Evolutionary conservation across 1,284 basidiomycete genomes (phyloP).

Genomic region (Irpex rosettiformis): DNA sequence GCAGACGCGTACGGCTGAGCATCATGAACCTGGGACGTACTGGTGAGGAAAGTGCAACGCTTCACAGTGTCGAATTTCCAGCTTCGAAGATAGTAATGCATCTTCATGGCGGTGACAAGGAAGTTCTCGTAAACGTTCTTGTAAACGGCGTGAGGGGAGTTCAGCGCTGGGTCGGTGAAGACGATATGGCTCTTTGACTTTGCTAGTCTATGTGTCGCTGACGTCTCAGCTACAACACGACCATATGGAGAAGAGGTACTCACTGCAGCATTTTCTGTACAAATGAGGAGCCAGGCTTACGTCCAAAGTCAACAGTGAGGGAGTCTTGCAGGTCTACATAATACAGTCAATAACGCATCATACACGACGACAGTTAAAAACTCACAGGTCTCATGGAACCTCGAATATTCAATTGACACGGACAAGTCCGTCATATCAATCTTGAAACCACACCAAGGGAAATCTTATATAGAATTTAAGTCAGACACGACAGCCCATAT

Average conservation of each 20-base stretch:
- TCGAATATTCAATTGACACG: conserved; percentile 70
- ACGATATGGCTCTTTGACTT: conserved; percentile 69
- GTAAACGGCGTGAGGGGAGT: conserved; percentile 60
- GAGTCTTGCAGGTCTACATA: conserved; percentile 54
- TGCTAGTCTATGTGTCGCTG: conserved; percentile 45
- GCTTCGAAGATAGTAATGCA: conserved; percentile 75
- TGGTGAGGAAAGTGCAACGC: conserved; percentile 47
- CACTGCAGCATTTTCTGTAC: conserved; percentile 69
- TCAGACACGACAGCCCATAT: not conserved
- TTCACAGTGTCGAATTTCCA: conserved; percentile 47
- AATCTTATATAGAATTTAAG: conserved; percentile 47
- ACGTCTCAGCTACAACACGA: not conserved
- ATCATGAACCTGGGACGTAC: too few relatives aligned
- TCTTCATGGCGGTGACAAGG: conserved; percentile 84
- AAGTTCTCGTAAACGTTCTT: conserved; percentile 88
- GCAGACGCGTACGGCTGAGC: not conserved
- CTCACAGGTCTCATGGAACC: conserved; percentile 60
- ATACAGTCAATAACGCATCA: not conserved
- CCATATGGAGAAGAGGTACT: conserved; percentile 27
- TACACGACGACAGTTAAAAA: conserved; percentile 7
- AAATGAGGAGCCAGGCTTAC: conserved; percentile 56
- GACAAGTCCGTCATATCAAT: conserved; percentile 77
- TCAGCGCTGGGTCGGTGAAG: conserved; percentile 76
- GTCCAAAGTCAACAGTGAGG: conserved; percentile 61
- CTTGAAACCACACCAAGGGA: conserved; percentile 88